These are phyloP conservation scores for Fusarium abutilonis DNA, from an alignment of 2,329 filamentous ascomycete genomes.

Conservation along the genomic window DNA sequence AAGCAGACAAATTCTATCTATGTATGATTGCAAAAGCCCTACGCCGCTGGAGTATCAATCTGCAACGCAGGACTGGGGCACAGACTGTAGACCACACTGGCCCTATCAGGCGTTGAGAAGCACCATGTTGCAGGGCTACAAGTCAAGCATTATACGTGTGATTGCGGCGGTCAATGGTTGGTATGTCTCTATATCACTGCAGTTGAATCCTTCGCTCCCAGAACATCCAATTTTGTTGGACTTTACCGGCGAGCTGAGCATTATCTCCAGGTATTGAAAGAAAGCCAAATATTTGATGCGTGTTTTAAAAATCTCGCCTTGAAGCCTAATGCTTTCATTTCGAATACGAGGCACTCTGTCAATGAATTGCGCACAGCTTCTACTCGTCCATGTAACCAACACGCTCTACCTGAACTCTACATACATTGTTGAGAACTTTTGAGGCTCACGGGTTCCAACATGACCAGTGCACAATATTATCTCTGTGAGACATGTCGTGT, in stretches of 20 bases:
- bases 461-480: constrained; percentile 20
- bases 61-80: constrained; percentile 26
- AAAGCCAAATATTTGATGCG: too few species aligned
- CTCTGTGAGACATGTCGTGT: constrained; percentile 36
- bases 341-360: neutral
- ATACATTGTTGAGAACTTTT: constrained; percentile 5
- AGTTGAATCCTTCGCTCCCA: neutral
- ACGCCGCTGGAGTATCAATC: neutral
- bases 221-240: too few species aligned
- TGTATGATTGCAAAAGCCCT: neutral
- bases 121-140: too few species aligned
- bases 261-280: too few species aligned
- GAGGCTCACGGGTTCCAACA: constrained; percentile 15
- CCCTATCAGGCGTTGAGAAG: constrained; percentile 5
- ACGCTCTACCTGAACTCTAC: neutral
- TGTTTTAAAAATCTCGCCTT: neutral
- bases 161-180: neutral
- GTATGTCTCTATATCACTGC: neutral
- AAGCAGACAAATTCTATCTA: neutral
- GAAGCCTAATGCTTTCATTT: neutral
- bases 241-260: too few species aligned
- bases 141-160: constrained; percentile 7
- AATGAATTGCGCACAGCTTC: neutral
- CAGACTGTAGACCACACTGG: constrained; percentile 2
- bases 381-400: neutral